These are phyloP conservation scores for Penicillium sp. DNA, from an alignment of 2,329 filamentous ascomycete species.

Conservation along the genomic window DNA sequence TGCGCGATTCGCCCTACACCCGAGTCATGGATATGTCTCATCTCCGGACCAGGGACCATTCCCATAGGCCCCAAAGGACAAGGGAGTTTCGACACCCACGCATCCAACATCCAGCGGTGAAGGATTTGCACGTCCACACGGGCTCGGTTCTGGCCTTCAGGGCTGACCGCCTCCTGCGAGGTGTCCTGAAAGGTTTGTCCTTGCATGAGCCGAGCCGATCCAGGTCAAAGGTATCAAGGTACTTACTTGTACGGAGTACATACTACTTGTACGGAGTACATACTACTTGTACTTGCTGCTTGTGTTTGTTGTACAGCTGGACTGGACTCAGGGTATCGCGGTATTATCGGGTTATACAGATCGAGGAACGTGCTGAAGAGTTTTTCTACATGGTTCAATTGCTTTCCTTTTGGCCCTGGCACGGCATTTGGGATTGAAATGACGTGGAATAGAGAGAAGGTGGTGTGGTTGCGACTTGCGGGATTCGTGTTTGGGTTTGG, in stretches of 20 bases:
- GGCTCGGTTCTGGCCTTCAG: constrained; percentile 21
- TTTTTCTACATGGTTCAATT: neutral
- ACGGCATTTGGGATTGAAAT: constrained; percentile 5
- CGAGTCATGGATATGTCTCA: constrained; percentile 6
- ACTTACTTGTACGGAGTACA: too few species aligned
- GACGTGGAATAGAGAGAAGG: neutral
- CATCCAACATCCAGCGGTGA: constrained; percentile 32
- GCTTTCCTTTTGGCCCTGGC: neutral
- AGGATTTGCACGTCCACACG: constrained; percentile 17
- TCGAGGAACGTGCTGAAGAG: too few species aligned
- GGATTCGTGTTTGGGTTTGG: neutral
- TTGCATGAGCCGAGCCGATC: constrained; percentile 32
- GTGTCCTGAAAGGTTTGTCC: constrained; percentile 35
- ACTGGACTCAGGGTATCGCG: neutral
- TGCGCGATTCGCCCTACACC: neutral
- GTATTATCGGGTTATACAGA: neutral
- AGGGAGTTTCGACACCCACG: constrained; percentile 31
- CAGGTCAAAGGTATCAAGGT: constrained; percentile 11
- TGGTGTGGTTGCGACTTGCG: neutral
- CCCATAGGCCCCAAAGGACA: neutral
- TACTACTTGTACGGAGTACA: too few species aligned
- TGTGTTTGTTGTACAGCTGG: too few species aligned
- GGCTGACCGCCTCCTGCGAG: constrained; percentile 40
- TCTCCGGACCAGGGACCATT: neutral
- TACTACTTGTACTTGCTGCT: neutral